Conservation (phyloP, 2,329 filamentous ascomycete genomes). For the Ilyonectria destructans region DNA sequence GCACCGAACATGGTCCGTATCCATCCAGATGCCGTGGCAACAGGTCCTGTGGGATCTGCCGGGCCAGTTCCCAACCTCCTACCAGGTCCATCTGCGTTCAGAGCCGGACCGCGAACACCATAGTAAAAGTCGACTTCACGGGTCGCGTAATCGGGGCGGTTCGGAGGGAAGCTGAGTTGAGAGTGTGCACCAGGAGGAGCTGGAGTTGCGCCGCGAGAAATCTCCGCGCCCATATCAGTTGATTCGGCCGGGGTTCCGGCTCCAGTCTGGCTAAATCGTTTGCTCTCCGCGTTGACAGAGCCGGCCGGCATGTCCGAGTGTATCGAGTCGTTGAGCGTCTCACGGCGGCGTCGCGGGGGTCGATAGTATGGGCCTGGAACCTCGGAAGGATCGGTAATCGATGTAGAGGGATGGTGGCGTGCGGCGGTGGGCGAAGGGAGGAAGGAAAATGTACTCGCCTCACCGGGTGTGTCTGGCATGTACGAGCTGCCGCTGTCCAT, state of each 20-base stretch:
- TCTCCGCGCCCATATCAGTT: constrained; percentile 59
- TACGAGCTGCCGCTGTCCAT: constrained; percentile 76
- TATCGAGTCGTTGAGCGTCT: constrained; percentile 66
- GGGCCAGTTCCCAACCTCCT: constrained; percentile 93
- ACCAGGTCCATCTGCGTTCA: constrained; percentile 86
- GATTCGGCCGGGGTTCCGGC: constrained; percentile 55
- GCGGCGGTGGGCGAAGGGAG: constrained; percentile 71
- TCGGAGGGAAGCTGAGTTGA: constrained; percentile 64
- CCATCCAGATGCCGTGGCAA: constrained; percentile 92
- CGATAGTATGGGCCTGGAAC: constrained; percentile 88
- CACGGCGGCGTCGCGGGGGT: constrained; percentile 81
- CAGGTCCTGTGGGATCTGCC: constrained; percentile 92
- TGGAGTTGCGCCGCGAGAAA: constrained; percentile 62
- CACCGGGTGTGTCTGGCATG: constrained; percentile 81
- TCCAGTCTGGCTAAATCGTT: constrained; percentile 56
- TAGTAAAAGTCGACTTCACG: constrained; percentile 99
- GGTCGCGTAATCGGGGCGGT: constrained; percentile 88
- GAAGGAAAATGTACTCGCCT: constrained; percentile 81
- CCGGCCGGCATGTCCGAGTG: constrained; percentile 52
- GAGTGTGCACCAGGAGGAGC: constrained; percentile 53
- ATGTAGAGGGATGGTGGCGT: constrained; percentile 62
- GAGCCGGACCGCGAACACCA: constrained; percentile 87
- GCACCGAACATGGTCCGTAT: constrained; percentile 84
- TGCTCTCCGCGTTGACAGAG: constrained; percentile 53
- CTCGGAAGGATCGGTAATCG: constrained; percentile 73